Evolutionary conservation across 2,329 filamentous ascomycete genomes (phyloP).

Genomic region (Camillea tinctor): DNA sequence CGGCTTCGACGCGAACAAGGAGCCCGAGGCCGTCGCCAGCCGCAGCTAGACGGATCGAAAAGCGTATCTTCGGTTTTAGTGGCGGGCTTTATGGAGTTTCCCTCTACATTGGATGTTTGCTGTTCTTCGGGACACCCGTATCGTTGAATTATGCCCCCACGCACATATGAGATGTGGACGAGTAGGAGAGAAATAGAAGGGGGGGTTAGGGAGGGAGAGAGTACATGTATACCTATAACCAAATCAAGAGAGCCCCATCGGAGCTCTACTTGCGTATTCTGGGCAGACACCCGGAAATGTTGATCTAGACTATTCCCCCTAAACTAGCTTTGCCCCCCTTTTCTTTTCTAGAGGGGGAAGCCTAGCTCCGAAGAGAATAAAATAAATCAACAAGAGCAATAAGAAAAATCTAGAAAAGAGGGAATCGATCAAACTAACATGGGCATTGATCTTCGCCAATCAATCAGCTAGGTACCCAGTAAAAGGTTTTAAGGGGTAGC

Average conservation of each 20-base stretch:
- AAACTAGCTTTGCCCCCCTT: not conserved
- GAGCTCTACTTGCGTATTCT: not conserved
- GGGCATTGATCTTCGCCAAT: not conserved
- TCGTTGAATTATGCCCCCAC: not conserved
- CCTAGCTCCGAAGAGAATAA: not conserved
- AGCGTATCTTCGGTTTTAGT: not conserved
- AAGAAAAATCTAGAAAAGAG: not conserved
- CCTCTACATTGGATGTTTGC: not conserved
- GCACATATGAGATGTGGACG: no score
- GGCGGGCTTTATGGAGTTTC: not conserved
- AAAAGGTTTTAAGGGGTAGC: no score
- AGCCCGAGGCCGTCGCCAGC: constrained; percentile 52
- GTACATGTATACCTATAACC: not conserved
- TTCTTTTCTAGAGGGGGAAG: not conserved
- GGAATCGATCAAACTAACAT: not conserved
- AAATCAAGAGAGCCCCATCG: not conserved
- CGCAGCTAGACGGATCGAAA: constrained; percentile 10
- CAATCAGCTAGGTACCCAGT: no score
- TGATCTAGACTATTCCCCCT: not conserved
- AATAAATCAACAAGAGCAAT: not conserved
- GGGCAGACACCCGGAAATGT: no score
- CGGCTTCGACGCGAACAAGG: constrained; percentile 65
- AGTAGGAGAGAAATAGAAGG: no score
- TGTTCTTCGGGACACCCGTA: not conserved
- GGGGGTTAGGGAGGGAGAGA: no score